Evolutionary conservation across 306 rosid species (phyloP).

Genomic region (Lathyrus oleraceus): DNA sequence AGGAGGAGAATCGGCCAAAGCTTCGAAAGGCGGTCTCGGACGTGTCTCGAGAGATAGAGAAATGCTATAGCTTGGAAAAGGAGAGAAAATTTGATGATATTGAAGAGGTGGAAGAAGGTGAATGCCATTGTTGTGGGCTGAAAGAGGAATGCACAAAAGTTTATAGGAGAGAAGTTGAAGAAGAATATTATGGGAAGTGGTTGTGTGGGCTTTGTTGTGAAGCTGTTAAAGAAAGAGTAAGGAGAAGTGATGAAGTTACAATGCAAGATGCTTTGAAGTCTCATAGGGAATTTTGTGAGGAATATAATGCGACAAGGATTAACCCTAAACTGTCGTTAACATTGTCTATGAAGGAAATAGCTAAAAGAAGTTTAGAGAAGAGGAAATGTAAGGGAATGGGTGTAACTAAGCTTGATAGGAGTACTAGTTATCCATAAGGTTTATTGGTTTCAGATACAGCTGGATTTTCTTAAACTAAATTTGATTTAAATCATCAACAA

Average conservation of each 20-base stretch:
- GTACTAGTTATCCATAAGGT: constrained; percentile 51
- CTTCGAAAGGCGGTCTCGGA: constrained; percentile 55
- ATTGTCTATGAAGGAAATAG: constrained; percentile 59
- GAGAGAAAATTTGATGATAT: constrained; percentile 18
- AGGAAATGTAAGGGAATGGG: constrained; percentile 29
- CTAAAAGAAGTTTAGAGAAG: constrained; percentile 47
- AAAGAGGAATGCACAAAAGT: constrained; percentile 62
- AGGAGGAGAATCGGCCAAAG: constrained; percentile 38
- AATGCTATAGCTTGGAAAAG: constrained; percentile 11
- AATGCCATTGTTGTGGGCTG: constrained; percentile 68
- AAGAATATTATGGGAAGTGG: constrained; percentile 55
- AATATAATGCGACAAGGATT: constrained; percentile 49
- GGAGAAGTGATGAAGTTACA: constrained; percentile 8
- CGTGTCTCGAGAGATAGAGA: constrained; percentile 42
- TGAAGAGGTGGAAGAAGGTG: constrained; percentile 54
- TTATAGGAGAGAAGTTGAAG: constrained; percentile 50
- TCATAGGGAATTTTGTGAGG: constrained; percentile 53
- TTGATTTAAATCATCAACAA: too few relatives aligned
- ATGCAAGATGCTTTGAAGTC: constrained; percentile 48
- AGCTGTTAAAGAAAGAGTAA: constrained; percentile 59
- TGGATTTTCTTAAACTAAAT: too few relatives aligned
- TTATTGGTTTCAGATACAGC: too few relatives aligned
- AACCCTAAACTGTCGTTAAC: constrained; percentile 71
- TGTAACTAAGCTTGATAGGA: constrained; percentile 41
- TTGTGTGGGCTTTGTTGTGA: constrained; percentile 80